Evolutionary conservation across 106 monocot genomes (phyloP), one percentile per base, ranked within the genome.

Genomic region (Ottelia alismoides): DNA sequence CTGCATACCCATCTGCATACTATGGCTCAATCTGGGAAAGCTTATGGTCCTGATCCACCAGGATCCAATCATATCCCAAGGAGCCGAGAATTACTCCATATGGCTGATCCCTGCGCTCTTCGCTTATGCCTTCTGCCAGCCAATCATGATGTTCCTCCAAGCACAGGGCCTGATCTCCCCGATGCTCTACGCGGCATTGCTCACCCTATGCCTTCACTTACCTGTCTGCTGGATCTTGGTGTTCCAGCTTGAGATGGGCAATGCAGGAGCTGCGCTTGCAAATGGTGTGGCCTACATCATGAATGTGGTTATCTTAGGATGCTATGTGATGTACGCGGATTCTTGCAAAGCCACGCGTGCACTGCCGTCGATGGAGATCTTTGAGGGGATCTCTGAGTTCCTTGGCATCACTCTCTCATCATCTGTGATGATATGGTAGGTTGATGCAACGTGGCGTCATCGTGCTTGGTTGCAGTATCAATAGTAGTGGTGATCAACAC

Each of bases 51-150:
- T 45, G 7, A 47, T 75, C 25, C 70, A 70, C 20, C 92, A 92
- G 65, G 71, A 79, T 44, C 68, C 65, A 2, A 71, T 76, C 6
- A 79, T 92, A 22, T 56, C 92, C 2, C 7, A 11, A 1, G 79
- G 71, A 40, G 92, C 92, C 3, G 79, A 82, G 49, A 24, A 47
- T 0, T 92, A 82, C 21, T 71, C 92, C 9, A 70, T 49, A 16
- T 86, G 86, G 82, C 63, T 92, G 86, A 82, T 82, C 46, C 92
- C 86, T 0, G 27, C 57, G 3, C n/a, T 92, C 0, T 86, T 92
- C 30, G 78, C 76, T 0, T 79, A 71, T 25, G 82, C 76, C 29
- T 64, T 77, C 19, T 70, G 82, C 17, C 85, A 86, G 30, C 77
- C 79, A 62, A 65, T 53, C 2, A 35, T 64, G 28, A 76, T 64